Evolutionary conservation across 192 early-diverging fungal genomes (phyloP).

Genomic region (Podila epicladia): DNA sequence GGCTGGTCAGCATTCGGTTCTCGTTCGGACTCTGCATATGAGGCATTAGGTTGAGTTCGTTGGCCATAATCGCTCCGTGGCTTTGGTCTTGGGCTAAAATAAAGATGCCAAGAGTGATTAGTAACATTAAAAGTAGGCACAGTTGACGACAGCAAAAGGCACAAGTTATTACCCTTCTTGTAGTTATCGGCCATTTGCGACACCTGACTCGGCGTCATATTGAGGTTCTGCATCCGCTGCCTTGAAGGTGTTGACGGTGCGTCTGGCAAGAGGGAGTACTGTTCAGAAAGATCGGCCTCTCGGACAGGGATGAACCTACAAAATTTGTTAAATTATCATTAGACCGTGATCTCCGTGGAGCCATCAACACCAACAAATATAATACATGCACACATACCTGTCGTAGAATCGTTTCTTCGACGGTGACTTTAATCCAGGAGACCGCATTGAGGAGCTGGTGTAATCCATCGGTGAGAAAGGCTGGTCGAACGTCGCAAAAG

Average conservation of each 20-base stretch:
- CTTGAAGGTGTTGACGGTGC: slow-evolving; percentile 19
- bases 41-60: slow-evolving; percentile 24
- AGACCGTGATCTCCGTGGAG: too few species aligned
- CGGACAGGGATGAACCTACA: slow-evolving; percentile 35
- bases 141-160: too few species aligned
- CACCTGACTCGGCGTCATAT: slow-evolving; percentile 23
- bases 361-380: neutral
- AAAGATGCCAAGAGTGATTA: neutral
- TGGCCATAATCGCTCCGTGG: slow-evolving; percentile 39
- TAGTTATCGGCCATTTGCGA: slow-evolving; percentile 15
- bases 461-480: slow-evolving; percentile 4
- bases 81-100: slow-evolving; percentile 24
- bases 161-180: slow-evolving; percentile 16
- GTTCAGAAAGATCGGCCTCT: slow-evolving; percentile 31
- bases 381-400: slow-evolving; percentile 8
- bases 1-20: neutral
- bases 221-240: slow-evolving; percentile 10
- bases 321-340: neutral
- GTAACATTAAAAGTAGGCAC: neutral
- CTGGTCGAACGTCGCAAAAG: neutral
- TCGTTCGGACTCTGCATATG: slow-evolving; percentile 10
- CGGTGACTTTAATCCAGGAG: slow-evolving; percentile 35
- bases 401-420: slow-evolving; percentile 31
- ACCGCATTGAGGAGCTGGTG: slow-evolving; percentile 4
- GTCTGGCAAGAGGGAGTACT: slow-evolving; percentile 17